Evolutionary conservation across 345 rosid genomes (phyloP).

Genomic region (Rhizophora mangle): DNA sequence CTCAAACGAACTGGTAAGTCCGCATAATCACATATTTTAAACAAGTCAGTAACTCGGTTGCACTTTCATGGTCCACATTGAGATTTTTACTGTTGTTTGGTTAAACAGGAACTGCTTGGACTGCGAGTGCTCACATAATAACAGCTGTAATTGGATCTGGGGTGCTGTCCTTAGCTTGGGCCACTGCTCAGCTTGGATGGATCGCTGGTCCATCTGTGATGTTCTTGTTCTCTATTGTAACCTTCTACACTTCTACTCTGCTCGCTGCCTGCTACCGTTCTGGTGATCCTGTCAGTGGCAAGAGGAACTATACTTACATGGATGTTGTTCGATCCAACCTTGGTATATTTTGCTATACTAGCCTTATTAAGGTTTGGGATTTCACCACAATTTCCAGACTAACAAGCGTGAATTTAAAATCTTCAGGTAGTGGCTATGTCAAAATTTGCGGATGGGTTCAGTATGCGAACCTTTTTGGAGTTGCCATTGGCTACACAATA

Average conservation of each 20-base stretch:
- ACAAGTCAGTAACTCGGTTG: background rate
- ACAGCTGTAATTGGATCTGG: conserved; percentile 87
- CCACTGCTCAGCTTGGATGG: conserved; percentile 85
- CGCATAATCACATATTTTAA: background rate
- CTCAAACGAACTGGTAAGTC: conserved; percentile 62
- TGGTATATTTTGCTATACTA: conserved; percentile 29
- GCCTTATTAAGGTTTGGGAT: background rate
- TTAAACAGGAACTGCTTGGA: conserved; percentile 55
- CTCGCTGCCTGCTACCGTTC: conserved; percentile 66
- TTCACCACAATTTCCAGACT: no score
- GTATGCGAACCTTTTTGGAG: conserved; percentile 66
- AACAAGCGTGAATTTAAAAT: background rate
- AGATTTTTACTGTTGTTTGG: background rate
- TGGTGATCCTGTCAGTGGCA: conserved; percentile 56
- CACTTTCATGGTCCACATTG: background rate
- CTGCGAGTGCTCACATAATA: conserved; percentile 74
- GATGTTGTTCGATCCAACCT: conserved; percentile 62
- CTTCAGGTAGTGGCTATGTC: conserved; percentile 62
- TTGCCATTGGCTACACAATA: conserved; percentile 66
- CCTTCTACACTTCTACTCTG: conserved; percentile 61
- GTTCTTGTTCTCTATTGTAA: conserved; percentile 66
- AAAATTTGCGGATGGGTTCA: conserved; percentile 66
- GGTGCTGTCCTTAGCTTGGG: conserved; percentile 71
- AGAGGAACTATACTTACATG: conserved; percentile 69
- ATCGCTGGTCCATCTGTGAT: conserved; percentile 61